Evolutionary conservation across 1,139 yeast species (phyloP), one percentile per base, ranked within the genome.

Genomic region (Magnusiomyces suaveolens): DNA sequence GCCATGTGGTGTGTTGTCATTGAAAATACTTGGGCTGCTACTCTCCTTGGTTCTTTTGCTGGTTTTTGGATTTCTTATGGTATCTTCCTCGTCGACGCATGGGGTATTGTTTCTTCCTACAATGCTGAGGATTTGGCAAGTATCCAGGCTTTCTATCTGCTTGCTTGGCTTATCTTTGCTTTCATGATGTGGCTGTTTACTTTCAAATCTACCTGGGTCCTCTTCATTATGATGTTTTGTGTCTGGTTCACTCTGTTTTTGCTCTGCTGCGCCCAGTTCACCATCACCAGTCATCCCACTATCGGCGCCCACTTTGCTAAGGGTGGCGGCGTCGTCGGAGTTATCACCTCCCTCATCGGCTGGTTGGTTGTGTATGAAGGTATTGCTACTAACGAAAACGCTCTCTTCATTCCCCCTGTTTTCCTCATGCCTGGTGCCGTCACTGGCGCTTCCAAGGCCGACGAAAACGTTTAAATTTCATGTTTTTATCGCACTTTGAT

Each of bases 311-410:
- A 75, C 43, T 67, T 73, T 52, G 70, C 77, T 57, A 81, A 75
- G 63, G 95, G 94, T 18, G 96, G 83, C 46, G 96, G 96, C 60
- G 83, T 83, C 26, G 71, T 86, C 57, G 96, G 96, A 46, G 66
- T 88, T 16, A 68, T 87, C 43, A 82, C 90, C 41, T 87, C 96
- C 1, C 79, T 85, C 62, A 68, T 80, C 52, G 95, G 95, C 14
- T 88, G 92, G 89, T 88, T 87, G 66, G 86, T 86, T 68, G 95
- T 95, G 6, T 86, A 81, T 63, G 94, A 95, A n/a, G 96, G 95
- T 81, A 69, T 88, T 54, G 87, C 94, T 52, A 85, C 79, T 60
- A 72, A 58, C 70, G 64, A 85, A 80, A 88, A 84, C 72, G 75
- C 87, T 46, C 86, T 84, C 69, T 57, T 87, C 55, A 72, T 78